Conservation (phyloP, 164 flowering plant species). For the Cinnamomum micranthum region DNA sequence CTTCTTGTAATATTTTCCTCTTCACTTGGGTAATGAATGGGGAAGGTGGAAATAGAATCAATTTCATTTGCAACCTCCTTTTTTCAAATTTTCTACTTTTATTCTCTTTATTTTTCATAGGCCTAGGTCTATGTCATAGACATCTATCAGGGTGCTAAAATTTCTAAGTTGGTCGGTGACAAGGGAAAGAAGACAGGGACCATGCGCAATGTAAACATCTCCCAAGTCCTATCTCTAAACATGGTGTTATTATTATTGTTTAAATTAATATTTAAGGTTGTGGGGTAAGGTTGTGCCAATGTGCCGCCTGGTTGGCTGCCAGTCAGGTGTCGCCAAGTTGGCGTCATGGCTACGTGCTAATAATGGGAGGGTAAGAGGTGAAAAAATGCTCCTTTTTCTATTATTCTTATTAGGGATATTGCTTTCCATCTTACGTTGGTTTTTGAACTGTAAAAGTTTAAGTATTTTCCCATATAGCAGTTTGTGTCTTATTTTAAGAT, state of each 20-base stretch:
- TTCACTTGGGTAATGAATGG: background rate
- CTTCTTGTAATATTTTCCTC: background rate
- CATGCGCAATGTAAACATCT: background rate
- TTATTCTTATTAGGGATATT: too few relatives aligned
- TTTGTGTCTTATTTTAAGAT: too few relatives aligned
- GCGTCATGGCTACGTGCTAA: background rate
- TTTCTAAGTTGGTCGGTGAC: background rate
- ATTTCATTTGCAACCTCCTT: background rate
- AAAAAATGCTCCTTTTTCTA: too few relatives aligned
- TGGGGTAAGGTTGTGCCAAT: background rate
- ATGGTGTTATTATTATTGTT: too few relatives aligned
- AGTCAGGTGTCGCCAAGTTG: background rate
- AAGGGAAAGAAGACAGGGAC: background rate
- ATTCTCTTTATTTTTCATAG: background rate
- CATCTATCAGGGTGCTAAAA: background rate
- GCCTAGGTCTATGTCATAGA: background rate
- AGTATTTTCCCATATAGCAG: too few relatives aligned
- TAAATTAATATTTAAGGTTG: background rate
- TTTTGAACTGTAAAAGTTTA: too few relatives aligned
- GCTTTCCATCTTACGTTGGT: fast-evolving
- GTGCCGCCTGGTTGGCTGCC: background rate
- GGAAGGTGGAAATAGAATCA: too few relatives aligned
- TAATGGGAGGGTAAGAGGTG: too few relatives aligned
- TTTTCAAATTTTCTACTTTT: background rate
- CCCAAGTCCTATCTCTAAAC: background rate